Base-by-base conservation (phyloP, 2,329 filamentous ascomycete species). In the Scleromitrula shiraiana region DNA sequence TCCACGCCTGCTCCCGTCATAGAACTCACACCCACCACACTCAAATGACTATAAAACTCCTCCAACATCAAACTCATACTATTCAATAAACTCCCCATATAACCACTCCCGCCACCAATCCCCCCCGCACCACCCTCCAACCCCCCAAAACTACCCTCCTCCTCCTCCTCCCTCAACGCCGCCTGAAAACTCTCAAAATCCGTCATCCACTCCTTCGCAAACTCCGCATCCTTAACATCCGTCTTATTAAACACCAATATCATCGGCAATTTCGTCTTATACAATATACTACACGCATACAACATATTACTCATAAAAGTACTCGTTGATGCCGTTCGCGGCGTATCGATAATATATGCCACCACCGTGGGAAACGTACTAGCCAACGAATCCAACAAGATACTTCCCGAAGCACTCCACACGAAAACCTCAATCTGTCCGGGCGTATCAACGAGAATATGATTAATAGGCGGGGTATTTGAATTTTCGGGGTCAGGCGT, bases 261-360 rank as follows among this genome's bases (percentile, higher is more conserved):
- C 93, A 98, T 98, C 20, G 93, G 93, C 0, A 98, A 75, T 65
- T 95, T 95, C 2, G 91, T 97, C 73, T 97, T 97, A 78, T 98
- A 98, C 14, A 98, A 78, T 55, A 98, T 98, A 51, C 87, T 95
- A 74, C 93, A 97, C 19, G 93, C 93, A 67, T 98, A 98, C 36
- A 98, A 82, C 93, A 98, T 98, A 70, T 98, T 98, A 65, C 87
- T 94, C 93, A 98, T 98, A 69, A 98, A 98, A 0, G 93, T 98
- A 54, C 85, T 90, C 0, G 93, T 97, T 32, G 88, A 95, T 29
- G 85, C 82, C 12, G 90, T 95, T 46, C 93, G 82, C 3, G 94
- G 93, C 2, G 93, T 98, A 68, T 98, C 93, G 67, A 98, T 95
- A 51, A 98, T 79, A 69, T 97, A 98, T 49, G 93, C 93, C 59